These are phyloP conservation scores for Fraxinus ornus DNA, from an alignment of 305 asterid species.

Conservation along the genomic window DNA sequence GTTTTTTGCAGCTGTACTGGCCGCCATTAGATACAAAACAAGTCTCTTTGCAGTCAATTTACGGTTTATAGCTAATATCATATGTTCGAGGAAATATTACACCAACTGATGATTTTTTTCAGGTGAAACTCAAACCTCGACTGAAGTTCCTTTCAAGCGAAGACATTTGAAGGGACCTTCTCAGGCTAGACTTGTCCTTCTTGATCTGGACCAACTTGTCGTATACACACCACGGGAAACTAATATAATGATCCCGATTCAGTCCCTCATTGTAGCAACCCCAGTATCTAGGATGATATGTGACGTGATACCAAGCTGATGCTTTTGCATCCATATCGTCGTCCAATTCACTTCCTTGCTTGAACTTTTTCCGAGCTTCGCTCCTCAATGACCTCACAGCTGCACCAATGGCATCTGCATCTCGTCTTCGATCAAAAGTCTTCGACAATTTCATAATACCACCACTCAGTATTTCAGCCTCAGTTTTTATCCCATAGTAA, in stretches of 20 bases:
- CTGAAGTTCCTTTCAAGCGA: slow-evolving; percentile 27
- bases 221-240: slow-evolving; percentile 92
- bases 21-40: background rate
- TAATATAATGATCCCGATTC: slow-evolving; percentile 70
- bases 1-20: background rate
- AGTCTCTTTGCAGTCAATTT: background rate
- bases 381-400: slow-evolving; percentile 74
- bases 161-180: slow-evolving; percentile 20
- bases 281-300: slow-evolving; percentile 68
- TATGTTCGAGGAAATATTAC: background rate
- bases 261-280: slow-evolving; percentile 67
- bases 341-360: slow-evolving; percentile 43
- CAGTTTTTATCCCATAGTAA: slow-evolving; percentile 73
- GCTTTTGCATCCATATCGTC: slow-evolving; percentile 71
- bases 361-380: slow-evolving; percentile 76
- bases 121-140: slow-evolving; percentile 24
- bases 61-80: background rate
- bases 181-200: slow-evolving; percentile 30
- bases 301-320: slow-evolving; percentile 93
- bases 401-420: slow-evolving; percentile 61
- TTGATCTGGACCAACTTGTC: slow-evolving; percentile 73
- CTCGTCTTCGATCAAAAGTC: slow-evolving; percentile 72
- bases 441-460: slow-evolving; percentile 67
- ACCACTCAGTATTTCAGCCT: slow-evolving; percentile 83
- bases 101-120: slow-evolving; percentile 12